Evolutionary conservation across 371 early-diverging fungal species (phyloP), one percentile per base, ranked within the genome.

Genomic region (Mortierella sp.): DNA sequence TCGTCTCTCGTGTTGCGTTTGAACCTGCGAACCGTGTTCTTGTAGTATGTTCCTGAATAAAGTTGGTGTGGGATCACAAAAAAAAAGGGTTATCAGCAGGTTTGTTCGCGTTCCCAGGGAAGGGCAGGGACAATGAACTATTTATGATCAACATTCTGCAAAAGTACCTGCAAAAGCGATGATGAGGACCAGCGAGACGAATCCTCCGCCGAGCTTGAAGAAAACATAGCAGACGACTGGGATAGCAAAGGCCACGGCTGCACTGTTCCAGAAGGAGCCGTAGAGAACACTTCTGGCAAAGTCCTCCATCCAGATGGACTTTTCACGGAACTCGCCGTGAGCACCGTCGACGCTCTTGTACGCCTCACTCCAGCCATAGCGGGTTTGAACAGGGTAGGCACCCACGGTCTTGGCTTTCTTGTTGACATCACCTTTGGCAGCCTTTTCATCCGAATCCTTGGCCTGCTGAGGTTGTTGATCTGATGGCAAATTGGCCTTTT

Each of bases 1-100:
- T 93, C 92, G 63, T 92, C 91, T 31, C 88, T 83, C 7, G 87
- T 83, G 42, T 84, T 78, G 26, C 83, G 83, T 19, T 87, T 80
- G 68, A 89, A 90, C 27, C 92, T 85, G 23, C 79, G 82, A 13
- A 86, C 81, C 23, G 90, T 87, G 60, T 87, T 83, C 49, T 84
- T 82, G 70, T 88, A 93, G 74, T 90, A 93, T 14, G 88, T 89
- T 21, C 82, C 91, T 86, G 34, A 34, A 34, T 7, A 34, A 10
- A 34, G 18, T 48, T 6, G n/a, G 41, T 10, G 34, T 21, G 14
- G 24, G 39, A 45, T 23, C 18, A 50, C 3, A 14, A 45, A 34
- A 13, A 43, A 24, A 19, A 12, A 16, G 39, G 10, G 23, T 16
- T 13, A 28, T 26, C 34, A 41, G 26, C 48, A 48, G 50, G 49